Percentiles rank a stretch among this genome's conserved stretches.
Evolutionary conservation across 495 filamentous ascomycete genomes (phyloP).

Genomic region (Pyronema domesticum): DNA sequence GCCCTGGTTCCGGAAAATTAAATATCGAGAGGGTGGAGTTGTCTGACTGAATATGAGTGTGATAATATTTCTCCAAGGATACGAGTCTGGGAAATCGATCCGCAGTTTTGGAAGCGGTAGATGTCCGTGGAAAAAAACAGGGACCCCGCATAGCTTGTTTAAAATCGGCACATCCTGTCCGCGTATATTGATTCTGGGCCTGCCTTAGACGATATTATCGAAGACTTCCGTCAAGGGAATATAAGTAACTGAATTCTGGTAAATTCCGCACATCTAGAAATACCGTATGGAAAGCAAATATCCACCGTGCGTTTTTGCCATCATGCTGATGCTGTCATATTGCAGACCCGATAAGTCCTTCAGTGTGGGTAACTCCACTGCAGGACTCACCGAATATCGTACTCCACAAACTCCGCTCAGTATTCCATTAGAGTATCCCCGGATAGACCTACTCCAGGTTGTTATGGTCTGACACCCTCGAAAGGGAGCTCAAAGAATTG

Average conservation of each 20-base stretch:
- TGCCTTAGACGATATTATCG: not conserved
- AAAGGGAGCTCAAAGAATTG: no score
- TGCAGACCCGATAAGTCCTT: not conserved
- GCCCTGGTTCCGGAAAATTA: not conserved
- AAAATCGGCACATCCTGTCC: not conserved
- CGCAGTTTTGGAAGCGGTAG: not conserved
- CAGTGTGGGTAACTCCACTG: not conserved
- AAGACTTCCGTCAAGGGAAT: not conserved
- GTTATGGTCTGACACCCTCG: not conserved
- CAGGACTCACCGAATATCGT: not conserved
- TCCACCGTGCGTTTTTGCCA: not conserved
- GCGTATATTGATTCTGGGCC: not conserved
- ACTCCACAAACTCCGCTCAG: not conserved
- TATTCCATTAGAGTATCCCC: not conserved
- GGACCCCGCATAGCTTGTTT: not conserved
- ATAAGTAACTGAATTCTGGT: not conserved
- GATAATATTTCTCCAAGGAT: not conserved
- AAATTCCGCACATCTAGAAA: not conserved
- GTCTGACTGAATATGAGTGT: not conserved
- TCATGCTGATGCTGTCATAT: not conserved
- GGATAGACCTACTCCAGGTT: not conserved
- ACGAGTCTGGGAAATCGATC: not conserved
- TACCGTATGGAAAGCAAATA: not conserved
- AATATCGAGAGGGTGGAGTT: not conserved
- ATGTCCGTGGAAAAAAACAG: not conserved